These are phyloP conservation scores for Botryobasidium botryosum DNA, from an alignment of 768 basidiomycete species.

Conservation along the genomic window DNA sequence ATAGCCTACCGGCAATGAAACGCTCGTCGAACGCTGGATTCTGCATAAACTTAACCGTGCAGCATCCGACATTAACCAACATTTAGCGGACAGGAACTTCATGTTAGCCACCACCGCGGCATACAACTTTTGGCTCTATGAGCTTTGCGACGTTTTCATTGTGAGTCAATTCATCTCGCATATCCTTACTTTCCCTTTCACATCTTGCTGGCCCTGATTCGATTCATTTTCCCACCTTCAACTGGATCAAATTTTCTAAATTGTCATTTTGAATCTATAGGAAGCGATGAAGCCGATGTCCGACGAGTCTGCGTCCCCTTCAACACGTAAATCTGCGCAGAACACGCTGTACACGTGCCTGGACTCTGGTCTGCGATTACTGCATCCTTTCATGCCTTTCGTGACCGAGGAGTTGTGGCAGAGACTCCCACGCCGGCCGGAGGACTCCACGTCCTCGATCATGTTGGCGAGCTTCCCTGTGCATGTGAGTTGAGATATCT, in stretches of 20 bases:
- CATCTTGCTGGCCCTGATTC: too few relatives aligned
- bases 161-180: too few relatives aligned
- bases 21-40: constrained; percentile 88
- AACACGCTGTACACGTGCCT: constrained; percentile 93
- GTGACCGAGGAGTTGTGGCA: constrained; percentile 99
- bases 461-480: constrained; percentile 79
- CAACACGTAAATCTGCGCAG: constrained; percentile 65
- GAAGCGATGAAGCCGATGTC: constrained; percentile 99
- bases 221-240: too few relatives aligned
- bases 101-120: constrained; percentile 73
- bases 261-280: constrained; percentile 26
- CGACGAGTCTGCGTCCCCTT: constrained; percentile 48
- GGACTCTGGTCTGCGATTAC: constrained; percentile 71
- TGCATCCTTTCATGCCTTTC: constrained; percentile 99
- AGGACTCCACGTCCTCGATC: constrained; percentile 70
- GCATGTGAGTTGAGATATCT: constrained; percentile 32
- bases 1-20: constrained; percentile 78
- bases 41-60: constrained; percentile 84
- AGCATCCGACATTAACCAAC: constrained; percentile 53
- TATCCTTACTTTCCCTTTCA: constrained; percentile 3
- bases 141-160: constrained; percentile 98
- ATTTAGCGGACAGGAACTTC: constrained; percentile 72
- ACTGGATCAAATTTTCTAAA: neutral
- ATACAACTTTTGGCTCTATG: constrained; percentile 95
- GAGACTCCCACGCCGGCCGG: constrained; percentile 69